Conservation (phyloP, 345 rosid species). For the Eucalyptus urophylla region DNA sequence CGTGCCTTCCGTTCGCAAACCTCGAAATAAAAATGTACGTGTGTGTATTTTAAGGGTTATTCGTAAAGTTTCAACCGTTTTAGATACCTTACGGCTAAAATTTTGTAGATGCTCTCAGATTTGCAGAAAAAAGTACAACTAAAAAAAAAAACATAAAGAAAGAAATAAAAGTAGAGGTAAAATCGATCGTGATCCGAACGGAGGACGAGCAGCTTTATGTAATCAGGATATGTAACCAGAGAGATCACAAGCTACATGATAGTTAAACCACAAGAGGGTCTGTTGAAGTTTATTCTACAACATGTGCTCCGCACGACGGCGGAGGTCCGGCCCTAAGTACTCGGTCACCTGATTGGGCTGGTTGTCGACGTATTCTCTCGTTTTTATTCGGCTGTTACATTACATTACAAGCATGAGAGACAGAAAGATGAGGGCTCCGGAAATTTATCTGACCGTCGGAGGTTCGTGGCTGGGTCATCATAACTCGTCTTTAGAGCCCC, state of each 20-base stretch:
- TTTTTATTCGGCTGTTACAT: neutral
- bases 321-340: neutral
- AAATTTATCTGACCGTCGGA: neutral
- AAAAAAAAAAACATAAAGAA: fast-evolving
- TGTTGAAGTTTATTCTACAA: neutral
- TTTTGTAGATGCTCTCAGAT: neutral
- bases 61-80: neutral
- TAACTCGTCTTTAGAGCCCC: constrained; percentile 51
- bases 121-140: neutral
- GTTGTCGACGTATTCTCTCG: neutral
- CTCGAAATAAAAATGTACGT: neutral
- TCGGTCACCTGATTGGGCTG: neutral
- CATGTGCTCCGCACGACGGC: neutral
- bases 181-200: neutral
- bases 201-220: neutral
- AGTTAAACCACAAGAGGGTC: neutral
- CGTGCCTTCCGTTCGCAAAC: neutral
- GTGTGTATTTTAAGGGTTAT: neutral
- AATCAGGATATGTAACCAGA: neutral
- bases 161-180: neutral
- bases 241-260: neutral
- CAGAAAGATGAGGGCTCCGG: neutral
- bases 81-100: neutral
- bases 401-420: neutral
- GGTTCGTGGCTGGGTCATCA: neutral